phyloP scores from a whole-genome alignment of 2,329 filamentous ascomycete genomes.

The Cladosporium sp. region DNA sequence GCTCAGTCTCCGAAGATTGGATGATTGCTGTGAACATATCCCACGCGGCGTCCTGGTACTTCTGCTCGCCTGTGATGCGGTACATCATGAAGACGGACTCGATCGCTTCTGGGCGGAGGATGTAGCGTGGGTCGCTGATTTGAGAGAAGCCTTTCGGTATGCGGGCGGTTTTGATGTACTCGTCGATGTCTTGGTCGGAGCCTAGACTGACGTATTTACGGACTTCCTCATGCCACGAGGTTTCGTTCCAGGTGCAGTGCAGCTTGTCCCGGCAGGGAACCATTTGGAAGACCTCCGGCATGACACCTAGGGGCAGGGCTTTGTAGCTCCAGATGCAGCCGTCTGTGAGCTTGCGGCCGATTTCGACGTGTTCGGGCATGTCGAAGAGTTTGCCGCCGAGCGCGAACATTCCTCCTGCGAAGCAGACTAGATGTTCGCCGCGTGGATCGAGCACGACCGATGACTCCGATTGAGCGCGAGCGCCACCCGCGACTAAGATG shows the following conservation, averaged over 20 bases:
- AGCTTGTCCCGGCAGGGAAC: constrained; percentile 47
- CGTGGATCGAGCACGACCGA: constrained; percentile 47
- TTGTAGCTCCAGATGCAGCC: constrained; percentile 66
- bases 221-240: constrained; percentile 49
- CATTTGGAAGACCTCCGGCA: constrained; percentile 60
- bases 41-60: constrained; percentile 49
- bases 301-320: constrained; percentile 57
- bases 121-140: constrained; percentile 47
- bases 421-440: constrained; percentile 60
- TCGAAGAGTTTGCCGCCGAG: constrained; percentile 60
- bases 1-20: constrained; percentile 43
- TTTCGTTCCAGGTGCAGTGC: constrained; percentile 56
- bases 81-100: constrained; percentile 64
- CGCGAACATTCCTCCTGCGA: constrained; percentile 63
- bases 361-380: constrained; percentile 54
- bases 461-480: constrained; percentile 35
- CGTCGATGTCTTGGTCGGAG: constrained; percentile 30
- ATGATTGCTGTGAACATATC: constrained; percentile 52
- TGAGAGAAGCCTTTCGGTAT: constrained; percentile 47
- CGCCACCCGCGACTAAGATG: constrained; percentile 49
- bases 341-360: constrained; percentile 59
- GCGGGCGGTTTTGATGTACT: constrained; percentile 40
- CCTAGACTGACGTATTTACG: constrained; percentile 26
- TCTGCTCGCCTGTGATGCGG: constrained; percentile 57
- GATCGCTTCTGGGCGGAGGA: constrained; percentile 58